Evolutionary conservation across 2,329 filamentous ascomycete species (phyloP), one percentile per base, ranked within the genome.

Genomic region (Neonectria faginata): DNA sequence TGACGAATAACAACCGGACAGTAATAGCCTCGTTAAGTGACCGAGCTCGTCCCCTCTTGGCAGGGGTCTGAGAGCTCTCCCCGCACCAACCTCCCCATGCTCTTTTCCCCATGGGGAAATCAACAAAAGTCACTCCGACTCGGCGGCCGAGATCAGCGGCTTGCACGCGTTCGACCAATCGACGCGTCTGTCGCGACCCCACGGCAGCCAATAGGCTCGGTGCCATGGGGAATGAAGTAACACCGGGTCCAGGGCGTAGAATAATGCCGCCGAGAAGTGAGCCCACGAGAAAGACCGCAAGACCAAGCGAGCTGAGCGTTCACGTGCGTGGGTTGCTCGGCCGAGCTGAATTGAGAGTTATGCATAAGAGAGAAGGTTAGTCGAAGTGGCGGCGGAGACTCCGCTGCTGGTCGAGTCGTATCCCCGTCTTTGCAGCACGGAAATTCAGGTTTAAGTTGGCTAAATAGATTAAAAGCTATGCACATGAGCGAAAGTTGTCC

Each of bases 91-190:
- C 20, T 47, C 44, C 44, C 44, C 12, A 14, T 42, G 44, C 22
- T 47, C 14, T 20, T 25, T 47, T 47, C 44, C 44, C 22, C 31
- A 5, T 29, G 45, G 25, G 14, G 10, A 66, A 16, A 47, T 16
- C 66, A 68, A 55, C 4, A 39, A 44, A n/a, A 68, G 42, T 68
- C 54, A 36, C 66, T 39, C 66, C 66, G 66, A 68, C 62, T 36
- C 51, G 39, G 50, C 42, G 65, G 61, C 66, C 66, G 66, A 68
- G 41, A 56, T 47, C 57, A 47, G 54, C 53, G 22, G 29, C 12
- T 58, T 50, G 11, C 18, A n/a, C 27, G 7, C 10, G 53, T 25
- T 29, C 10, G 57, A 65, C 66, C 66, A 68, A 60, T 42, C 36
- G 48, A 67, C 60, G 20, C 18, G n/a, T 29, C 4, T 10, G 14